Conservation (phyloP, 2,329 filamentous ascomycete genomes). For the Xylariales sp. region DNA sequence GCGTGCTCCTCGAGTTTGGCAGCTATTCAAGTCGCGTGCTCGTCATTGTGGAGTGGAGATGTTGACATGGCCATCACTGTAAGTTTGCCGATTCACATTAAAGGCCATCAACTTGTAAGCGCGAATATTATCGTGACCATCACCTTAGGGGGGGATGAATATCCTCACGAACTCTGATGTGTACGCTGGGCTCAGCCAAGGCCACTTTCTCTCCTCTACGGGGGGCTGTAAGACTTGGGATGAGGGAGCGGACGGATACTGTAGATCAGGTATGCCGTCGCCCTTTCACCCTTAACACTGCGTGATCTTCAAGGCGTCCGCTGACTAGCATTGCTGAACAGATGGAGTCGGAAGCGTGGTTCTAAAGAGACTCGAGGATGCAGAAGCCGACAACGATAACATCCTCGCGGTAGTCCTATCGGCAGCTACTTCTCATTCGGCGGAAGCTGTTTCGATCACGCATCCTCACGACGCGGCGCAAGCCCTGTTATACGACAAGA, state of each 20-base stretch:
- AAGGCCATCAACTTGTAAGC: no score
- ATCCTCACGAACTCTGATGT: conserved; percentile 63
- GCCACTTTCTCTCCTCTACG: conserved; percentile 56
- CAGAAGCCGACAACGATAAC: conserved; percentile 14
- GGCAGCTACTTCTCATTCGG: conserved; percentile 66
- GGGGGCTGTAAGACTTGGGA: conserved; percentile 52
- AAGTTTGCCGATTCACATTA: no score
- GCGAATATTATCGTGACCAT: no score
- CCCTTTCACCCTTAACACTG: no score
- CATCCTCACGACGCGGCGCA: conserved; percentile 63
- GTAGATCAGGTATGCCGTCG: no score
- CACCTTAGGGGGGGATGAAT: conserved; percentile 62
- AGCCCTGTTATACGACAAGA: conserved; percentile 52
- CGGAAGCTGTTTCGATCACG: conserved; percentile 66
- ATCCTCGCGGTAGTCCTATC: conserved; percentile 36
- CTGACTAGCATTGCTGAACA: no score
- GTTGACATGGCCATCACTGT: conserved; percentile 62
- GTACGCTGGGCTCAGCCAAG: conserved; percentile 57
- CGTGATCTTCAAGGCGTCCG: no score
- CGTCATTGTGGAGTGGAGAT: conserved; percentile 56
- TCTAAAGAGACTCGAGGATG: conserved; percentile 20
- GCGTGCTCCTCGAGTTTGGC: conserved; percentile 72
- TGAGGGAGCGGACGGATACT: conserved; percentile 55
- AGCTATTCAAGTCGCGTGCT: conserved; percentile 58
- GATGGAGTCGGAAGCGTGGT: conserved; percentile 20